Percentiles rank a stretch among this genome's conserved stretches.
These are phyloP conservation scores for Paraconiothyrium brasiliense DNA, from an alignment of 2,329 filamentous ascomycete genomes.

Conservation along the genomic window DNA sequence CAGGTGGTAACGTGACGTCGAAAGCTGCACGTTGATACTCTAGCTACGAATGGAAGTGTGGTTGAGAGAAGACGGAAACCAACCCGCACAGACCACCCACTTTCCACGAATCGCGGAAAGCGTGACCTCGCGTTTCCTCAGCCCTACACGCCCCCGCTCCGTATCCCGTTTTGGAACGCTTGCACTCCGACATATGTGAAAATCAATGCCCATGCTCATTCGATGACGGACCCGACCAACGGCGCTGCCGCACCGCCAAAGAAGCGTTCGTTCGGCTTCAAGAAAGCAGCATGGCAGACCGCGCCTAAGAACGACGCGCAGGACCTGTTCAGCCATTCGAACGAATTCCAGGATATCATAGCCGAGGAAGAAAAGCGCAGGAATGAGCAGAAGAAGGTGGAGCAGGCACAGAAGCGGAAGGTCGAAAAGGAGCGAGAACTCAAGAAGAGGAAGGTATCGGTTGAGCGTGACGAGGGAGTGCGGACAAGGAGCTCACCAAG, in stretches of 20 bases:
- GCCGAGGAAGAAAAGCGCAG: slow-evolving; percentile 49
- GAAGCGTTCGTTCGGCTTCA: slow-evolving; percentile 64
- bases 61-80: slow-evolving; percentile 9
- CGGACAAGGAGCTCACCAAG: slow-evolving; percentile 22
- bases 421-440: slow-evolving; percentile 39
- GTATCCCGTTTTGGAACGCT: background rate
- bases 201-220: slow-evolving; percentile 22
- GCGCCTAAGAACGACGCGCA: slow-evolving; percentile 47
- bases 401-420: slow-evolving; percentile 35
- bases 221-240: slow-evolving; percentile 37
- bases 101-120: slow-evolving; percentile 28
- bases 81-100: slow-evolving; percentile 33
- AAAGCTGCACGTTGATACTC: slow-evolving; percentile 5
- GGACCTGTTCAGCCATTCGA: slow-evolving; percentile 57
- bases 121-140: slow-evolving; percentile 44
- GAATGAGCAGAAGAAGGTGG: slow-evolving; percentile 35
- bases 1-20: background rate
- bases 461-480: slow-evolving; percentile 24
- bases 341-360: slow-evolving; percentile 50
- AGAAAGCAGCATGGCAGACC: slow-evolving; percentile 62
- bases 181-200: background rate
- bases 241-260: slow-evolving; percentile 41
- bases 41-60: slow-evolving; percentile 2
- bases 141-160: slow-evolving; percentile 12
- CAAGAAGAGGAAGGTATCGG: slow-evolving; percentile 36